These are phyloP conservation scores for Fusarium sp. DNA, from an alignment of 2,329 filamentous ascomycete genomes.

Conservation along the genomic window DNA sequence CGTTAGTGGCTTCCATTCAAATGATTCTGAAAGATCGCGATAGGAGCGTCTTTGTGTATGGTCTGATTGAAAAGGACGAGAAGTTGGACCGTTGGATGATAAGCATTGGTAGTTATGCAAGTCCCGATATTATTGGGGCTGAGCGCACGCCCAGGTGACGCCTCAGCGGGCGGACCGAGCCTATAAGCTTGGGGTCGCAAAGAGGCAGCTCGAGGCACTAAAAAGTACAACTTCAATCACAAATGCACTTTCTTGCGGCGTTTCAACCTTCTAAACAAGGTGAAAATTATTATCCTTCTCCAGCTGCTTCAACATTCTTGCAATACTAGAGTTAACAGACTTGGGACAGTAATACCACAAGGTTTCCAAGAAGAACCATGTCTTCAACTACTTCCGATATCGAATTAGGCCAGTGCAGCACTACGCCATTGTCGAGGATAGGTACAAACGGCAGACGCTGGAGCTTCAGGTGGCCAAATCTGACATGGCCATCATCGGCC, in stretches of 20 bases:
- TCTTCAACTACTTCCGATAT: background rate
- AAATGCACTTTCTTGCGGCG: background rate
- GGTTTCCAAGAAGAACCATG: background rate
- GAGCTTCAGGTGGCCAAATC: background rate
- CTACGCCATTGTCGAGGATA: background rate
- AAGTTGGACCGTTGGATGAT: background rate
- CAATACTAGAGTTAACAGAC: accelerated
- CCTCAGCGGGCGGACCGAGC: background rate
- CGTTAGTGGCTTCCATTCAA: accelerated
- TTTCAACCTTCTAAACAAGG: background rate
- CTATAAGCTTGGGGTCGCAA: background rate
- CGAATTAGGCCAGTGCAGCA: background rate
- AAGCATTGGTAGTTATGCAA: background rate
- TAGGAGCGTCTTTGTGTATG: accelerated
- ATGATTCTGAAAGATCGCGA: accelerated
- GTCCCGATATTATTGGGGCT: background rate
- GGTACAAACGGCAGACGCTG: background rate
- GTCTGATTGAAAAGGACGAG: background rate
- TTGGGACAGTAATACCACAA: accelerated
- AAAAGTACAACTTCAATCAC: background rate
- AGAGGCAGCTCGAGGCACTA: background rate
- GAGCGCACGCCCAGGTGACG: background rate
- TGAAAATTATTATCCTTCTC: too few species aligned
- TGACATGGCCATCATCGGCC: background rate
- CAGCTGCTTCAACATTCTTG: accelerated